phyloP scores from a whole-genome alignment of 768 basidiomycete species.

The Termitomyces sp. region DNA sequence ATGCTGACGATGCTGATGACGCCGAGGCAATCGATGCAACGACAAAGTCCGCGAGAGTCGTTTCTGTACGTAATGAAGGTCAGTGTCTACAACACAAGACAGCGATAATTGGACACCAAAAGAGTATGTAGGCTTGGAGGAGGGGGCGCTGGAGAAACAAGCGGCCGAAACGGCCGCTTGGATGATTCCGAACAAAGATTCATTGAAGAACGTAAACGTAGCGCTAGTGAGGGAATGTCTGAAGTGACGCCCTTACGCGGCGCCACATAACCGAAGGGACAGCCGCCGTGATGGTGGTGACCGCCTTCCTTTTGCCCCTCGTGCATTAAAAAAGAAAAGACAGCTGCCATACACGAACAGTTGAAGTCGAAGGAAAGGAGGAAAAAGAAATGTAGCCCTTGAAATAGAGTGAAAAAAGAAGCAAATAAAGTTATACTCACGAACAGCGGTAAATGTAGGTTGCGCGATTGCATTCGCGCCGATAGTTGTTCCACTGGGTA shows the following conservation, averaged over 20 bases:
- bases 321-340: neutral
- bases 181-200: neutral
- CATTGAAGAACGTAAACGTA: neutral
- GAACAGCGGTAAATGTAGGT: conserved; percentile 73
- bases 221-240: neutral
- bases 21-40: conserved; percentile 44
- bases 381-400: neutral
- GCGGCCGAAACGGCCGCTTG: neutral
- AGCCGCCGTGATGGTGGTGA: neutral
- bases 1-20: conserved; percentile 26
- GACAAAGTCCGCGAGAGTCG: conserved; percentile 68
- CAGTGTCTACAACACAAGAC: neutral
- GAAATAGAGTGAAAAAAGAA: neutral
- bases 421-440: conserved; percentile 43
- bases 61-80: conserved; percentile 41
- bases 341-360: neutral
- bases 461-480: conserved; percentile 59
- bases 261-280: neutral
- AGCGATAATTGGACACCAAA: neutral
- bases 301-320: neutral
- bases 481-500: conserved; percentile 47
- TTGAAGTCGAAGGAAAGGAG: neutral
- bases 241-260: neutral
- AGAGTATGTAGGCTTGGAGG: neutral
- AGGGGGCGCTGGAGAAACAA: neutral